Evolutionary conservation across 495 filamentous ascomycete species (phyloP), one percentile per base, ranked within the genome.

Genomic region (Alectoria sarmentosa): DNA sequence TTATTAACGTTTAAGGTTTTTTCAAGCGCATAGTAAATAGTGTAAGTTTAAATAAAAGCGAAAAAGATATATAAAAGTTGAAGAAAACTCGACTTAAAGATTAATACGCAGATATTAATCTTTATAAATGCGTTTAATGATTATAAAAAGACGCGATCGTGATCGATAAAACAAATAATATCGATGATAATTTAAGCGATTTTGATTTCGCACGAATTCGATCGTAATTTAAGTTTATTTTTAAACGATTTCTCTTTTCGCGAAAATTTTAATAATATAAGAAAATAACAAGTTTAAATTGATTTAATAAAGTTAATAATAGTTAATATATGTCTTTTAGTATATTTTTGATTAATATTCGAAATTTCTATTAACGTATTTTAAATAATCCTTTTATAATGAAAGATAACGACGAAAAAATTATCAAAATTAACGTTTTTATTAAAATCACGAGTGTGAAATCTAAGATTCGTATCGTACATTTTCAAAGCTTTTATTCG

Each of bases 21-120:
- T 69, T 62, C 38, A 60, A 54, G 61, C 62, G 46, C 48, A 46
- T 44, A 55, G 44, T 28, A 68, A 52, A 58, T n/a, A 58, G 21
- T 26, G 49, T 8, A 66, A 38, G 52, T 66, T 62, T 57, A 34
- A 69, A 63, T 32, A 21, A 59, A 46, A 13, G 52, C 62, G n/a
- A 56, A 48, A 44, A 63, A 61, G n/a, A 14, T 65, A 8, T 41
- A 42, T 13, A 48, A n/a, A 55, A 37, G 30, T 65, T 55, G 26
- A n/a, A 62, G 63, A 61, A 65, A 28, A 30, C 38, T 32, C 57
- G 34, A 17, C 34, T 54, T 61, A 26, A 3, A 65, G 63, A 34
- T 65, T 23, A 65, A 42, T 62, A 15, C 37, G 46, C 15, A 62
- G 44, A 15, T 17, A 6, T 30, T 8, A 55, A 17, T 54, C 46